Evolutionary conservation across 2,329 filamentous ascomycete genomes (phyloP).

Genomic region (Stagonosporopsis chrysanthemi): DNA sequence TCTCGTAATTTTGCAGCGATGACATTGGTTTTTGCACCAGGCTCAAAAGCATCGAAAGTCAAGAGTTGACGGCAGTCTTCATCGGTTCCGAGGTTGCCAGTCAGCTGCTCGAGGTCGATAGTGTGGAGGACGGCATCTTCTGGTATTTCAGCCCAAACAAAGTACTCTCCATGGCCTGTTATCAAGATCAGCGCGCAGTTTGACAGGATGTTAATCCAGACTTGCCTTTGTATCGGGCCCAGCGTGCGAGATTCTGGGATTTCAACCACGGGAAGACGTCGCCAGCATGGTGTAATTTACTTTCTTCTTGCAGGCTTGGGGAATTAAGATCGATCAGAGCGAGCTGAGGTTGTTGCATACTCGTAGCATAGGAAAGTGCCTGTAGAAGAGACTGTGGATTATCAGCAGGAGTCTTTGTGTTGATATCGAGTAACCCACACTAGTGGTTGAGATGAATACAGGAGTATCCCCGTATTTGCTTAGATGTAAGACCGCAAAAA

Average conservation of each 20-base stretch:
- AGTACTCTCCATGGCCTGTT: background rate
- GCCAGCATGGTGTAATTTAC: conserved; percentile 4
- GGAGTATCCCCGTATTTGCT: conserved; percentile 12
- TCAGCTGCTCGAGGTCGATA: background rate
- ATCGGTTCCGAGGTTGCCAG: background rate
- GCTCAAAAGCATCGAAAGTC: background rate
- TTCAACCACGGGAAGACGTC: conserved; percentile 2
- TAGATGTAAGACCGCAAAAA: conserved; percentile 1
- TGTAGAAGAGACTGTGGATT: conserved; percentile 7
- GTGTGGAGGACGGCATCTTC: background rate
- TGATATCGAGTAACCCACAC: background rate
- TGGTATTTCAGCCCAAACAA: background rate
- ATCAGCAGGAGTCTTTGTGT: background rate
- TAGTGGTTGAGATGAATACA: conserved; percentile 10
- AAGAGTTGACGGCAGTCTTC: background rate
- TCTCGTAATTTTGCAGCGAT: conserved; percentile 5
- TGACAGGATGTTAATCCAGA: background rate
- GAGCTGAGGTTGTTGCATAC: conserved; percentile 7
- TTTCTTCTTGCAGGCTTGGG: background rate
- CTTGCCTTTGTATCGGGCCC: conserved; percentile 14
- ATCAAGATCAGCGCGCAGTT: background rate
- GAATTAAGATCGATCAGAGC: conserved; percentile 7
- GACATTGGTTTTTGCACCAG: background rate
- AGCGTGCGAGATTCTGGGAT: background rate
- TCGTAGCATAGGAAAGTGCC: conserved; percentile 6